Base-by-base conservation (phyloP, 2,329 filamentous ascomycete genomes). In the Talaromyces sp. region DNA sequence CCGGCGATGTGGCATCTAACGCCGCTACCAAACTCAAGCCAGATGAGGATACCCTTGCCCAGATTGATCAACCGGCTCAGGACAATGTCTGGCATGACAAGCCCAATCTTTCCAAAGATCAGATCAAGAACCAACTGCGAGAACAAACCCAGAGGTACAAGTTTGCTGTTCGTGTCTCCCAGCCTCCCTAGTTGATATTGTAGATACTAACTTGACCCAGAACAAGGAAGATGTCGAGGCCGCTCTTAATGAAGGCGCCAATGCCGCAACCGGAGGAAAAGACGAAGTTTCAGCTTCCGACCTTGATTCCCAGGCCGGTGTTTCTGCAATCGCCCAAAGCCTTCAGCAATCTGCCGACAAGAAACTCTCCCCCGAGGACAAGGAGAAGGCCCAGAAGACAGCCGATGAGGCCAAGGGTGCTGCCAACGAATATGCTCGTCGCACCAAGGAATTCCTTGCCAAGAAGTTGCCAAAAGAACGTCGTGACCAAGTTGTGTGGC, bases 1-100 rank as follows among this genome's bases (percentile, higher is more conserved):
- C 90, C 63, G 91, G 92, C 58, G 95, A 99, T 77, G 91, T 90
- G 30, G 93, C 95, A 10, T 84, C 85, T 65, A 94, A 90, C 70
- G 89, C 89, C 6, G 92, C 93, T 61, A 81, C 82, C 69, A 86
- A 81, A 68, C 84, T 97, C 57, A 89, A 89, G 58, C 95, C 95
- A 2, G 86, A 85, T 1, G 86, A 96, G 61, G 90, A 96, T 0
- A 81, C 89, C 64, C 83, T 98, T 23, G 73, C 80, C 8, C 88
- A 92, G 69, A 87, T 98, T 36, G 94, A 98, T 68, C 74, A 81
- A n/a, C 87, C 95, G 1, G 95, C 95, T 2, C 86, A 90, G 18
- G 93, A 96, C 70, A 95, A 98, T 78, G 90, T 88, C 16, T 99
- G 95, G 95, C 91, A 97, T 70, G 92, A 97, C 62, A 85, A 86